Base-by-base conservation (phyloP, 1,284 basidiomycete genomes). In the Singerocomus inundabilis region DNA sequence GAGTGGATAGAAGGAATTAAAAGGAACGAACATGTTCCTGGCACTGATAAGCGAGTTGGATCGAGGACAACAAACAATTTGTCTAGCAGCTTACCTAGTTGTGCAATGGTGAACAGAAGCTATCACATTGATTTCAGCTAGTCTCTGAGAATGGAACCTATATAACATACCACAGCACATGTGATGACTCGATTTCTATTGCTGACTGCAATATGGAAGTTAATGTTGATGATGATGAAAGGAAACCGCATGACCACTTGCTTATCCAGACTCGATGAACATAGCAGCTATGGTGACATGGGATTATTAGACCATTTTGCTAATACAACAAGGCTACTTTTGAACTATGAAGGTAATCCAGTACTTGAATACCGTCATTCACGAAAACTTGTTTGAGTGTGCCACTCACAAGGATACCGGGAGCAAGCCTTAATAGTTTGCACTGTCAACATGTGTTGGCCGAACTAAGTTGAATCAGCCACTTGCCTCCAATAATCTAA, bases 201-300 rank as follows among this genome's bases (percentile, higher is more conserved):
- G 8, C 62, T 64, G 36, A 63, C 64, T 66, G 21, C 16, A 31
- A 24, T 5, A 13, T 18, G 25, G n/a, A 21, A n/a, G 12, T 56
- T 28, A 18, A n/a, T n/a, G n/a, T n/a, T n/a, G n/a, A 9, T 0
- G 18, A 5, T 16, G 9, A 40, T 2, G 29, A 16, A 13, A 18
- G 2, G 16, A 30, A 26, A 18, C 8, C 5, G 6, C 6, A 2
- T 37, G 25, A 16, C 9, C 6, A 45, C 61, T 40, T 41, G 65
- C 61, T 62, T 59, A 66, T 63, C 61, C 61, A 63, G 5, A 63
- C 53, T 30, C 64, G 61, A 30, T 63, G 64, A 25, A 47, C 51
- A n/a, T 63, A 63, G 36, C 66, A 63, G 38, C 64, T 64, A 34
- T 31, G 1, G 26, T 8, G 9, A 5, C 6, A 25, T 8, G 24